Conservation (phyloP, 2,329 filamentous ascomycete species). For the Diaporthe sp. region DNA sequence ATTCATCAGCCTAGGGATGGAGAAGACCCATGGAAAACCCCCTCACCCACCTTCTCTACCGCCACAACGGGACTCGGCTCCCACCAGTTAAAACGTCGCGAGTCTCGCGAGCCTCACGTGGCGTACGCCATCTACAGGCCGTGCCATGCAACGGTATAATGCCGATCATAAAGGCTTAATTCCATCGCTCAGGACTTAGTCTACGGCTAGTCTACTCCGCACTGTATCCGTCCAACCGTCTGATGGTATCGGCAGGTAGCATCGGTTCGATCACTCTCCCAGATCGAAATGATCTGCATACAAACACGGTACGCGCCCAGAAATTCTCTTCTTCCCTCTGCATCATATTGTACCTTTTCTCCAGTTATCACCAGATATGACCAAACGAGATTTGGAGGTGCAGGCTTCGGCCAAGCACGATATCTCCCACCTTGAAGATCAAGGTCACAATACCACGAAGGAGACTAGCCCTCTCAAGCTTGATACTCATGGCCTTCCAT, state of each 20-base stretch:
- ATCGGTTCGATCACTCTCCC: not conserved
- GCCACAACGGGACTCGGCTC: conserved; percentile 7
- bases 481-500: conserved; percentile 5
- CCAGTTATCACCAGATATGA: not conserved
- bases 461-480: not conserved
- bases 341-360: not conserved
- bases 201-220: conserved; percentile 15
- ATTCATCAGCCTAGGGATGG: not conserved
- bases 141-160: conserved; percentile 6
- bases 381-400: not conserved
- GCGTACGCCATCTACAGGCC: not conserved
- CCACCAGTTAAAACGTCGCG: not conserved
- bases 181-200: not conserved
- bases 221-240: not conserved
- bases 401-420: not conserved
- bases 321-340: not conserved
- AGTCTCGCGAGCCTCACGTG: not conserved
- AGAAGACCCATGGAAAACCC: not conserved
- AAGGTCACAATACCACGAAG: not conserved
- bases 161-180: not conserved
- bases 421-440: not conserved
- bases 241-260: conserved; percentile 5
- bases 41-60: not conserved
- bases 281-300: not conserved
- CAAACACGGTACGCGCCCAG: not conserved